Evolutionary conservation across 768 basidiomycete species (phyloP), one percentile per base, ranked within the genome.

Genomic region (Mycena metata): DNA sequence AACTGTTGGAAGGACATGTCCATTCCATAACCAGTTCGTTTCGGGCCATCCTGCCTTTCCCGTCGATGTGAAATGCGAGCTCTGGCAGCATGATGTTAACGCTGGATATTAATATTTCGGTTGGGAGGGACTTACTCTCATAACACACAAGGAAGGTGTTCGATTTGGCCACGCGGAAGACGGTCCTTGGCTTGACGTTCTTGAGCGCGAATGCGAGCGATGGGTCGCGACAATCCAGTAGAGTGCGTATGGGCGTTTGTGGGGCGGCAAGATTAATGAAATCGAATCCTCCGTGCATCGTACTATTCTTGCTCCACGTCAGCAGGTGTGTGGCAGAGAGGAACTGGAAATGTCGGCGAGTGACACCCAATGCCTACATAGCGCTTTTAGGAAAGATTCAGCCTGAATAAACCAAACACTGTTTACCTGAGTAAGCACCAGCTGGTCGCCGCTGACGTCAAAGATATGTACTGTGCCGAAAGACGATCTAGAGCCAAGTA

Each of bases 51-150:
- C 88, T 90, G 3, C 92, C 93, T 57, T 85, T 89, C 77, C 89
- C 89, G 79, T 93, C 91, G 73, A 94, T 89, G 76, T 91, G 93
- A 77, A 94, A 93, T 0, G 91, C 93, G 71, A 92, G 91, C 76
- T 94, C 92, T 92, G 69, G 30, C 21, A 49, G 42, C 60, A 26
- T 30, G 61, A 5, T 36, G 21, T 46, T 26, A 52, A 9, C 13
- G 45, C 3, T 19, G 13, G 30, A 30, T 30, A 30, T 6, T 6
- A 3, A 30, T 30, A 30, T 6, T 30, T 30, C 30, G 30, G 30
- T 30, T 30, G 30, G 30, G 23, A 33, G 19, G 16, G 16, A 69
- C 86, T 75, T 63, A 92, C 92, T 90, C 72, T 93, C 91, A 77
- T 93, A 94, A 75, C 94, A 95, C 26, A 94, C 76, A 45, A 95